Evolutionary conservation across 2,329 filamentous ascomycete genomes (phyloP).

Genomic region (Nannizziopsis arthrosporioides): DNA sequence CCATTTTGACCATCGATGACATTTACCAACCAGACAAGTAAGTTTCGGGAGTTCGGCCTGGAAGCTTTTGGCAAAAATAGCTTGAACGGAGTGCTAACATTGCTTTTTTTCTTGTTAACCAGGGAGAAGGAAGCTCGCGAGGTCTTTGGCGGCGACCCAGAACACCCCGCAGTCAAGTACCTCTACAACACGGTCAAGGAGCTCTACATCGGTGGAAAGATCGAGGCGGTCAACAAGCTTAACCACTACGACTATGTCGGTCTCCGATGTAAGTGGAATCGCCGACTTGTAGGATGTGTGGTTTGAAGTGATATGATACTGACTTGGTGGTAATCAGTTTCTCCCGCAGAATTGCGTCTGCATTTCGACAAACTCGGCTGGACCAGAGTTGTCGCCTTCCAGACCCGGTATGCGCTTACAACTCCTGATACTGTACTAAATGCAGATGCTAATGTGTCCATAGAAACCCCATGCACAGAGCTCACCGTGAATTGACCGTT

Average conservation of each 20-base stretch:
- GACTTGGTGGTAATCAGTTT: constrained; percentile 44
- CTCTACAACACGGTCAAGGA: constrained; percentile 70
- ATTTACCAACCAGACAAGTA: constrained; percentile 94
- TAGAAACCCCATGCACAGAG: constrained; percentile 96
- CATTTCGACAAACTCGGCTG: constrained; percentile 99
- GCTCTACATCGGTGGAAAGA: constrained; percentile 89
- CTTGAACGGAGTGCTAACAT: too few species aligned
- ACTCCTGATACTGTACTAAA: background rate
- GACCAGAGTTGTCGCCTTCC: constrained; percentile 95
- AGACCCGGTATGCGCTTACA: constrained; percentile 50
- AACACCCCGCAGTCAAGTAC: constrained; percentile 86
- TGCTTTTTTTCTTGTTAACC: constrained; percentile 2
- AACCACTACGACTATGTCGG: constrained; percentile 99
- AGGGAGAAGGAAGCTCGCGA: constrained; percentile 81
- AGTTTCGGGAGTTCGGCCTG: constrained; percentile 24
- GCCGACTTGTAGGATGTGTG: background rate
- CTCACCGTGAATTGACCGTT: constrained; percentile 94
- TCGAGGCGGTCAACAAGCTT: constrained; percentile 86
- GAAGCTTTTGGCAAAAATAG: too few species aligned
- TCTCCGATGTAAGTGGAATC: constrained; percentile 60
- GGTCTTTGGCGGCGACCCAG: constrained; percentile 85
- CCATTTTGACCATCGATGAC: constrained; percentile 90
- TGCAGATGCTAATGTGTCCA: background rate
- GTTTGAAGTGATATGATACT: background rate
- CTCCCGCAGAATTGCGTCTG: constrained; percentile 81